A percentile compares a stretch with the other conserved stretches of the same genome.
Evolutionary conservation across 495 filamentous ascomycete species (phyloP).

Genomic region (Penicillium antarcticum): DNA sequence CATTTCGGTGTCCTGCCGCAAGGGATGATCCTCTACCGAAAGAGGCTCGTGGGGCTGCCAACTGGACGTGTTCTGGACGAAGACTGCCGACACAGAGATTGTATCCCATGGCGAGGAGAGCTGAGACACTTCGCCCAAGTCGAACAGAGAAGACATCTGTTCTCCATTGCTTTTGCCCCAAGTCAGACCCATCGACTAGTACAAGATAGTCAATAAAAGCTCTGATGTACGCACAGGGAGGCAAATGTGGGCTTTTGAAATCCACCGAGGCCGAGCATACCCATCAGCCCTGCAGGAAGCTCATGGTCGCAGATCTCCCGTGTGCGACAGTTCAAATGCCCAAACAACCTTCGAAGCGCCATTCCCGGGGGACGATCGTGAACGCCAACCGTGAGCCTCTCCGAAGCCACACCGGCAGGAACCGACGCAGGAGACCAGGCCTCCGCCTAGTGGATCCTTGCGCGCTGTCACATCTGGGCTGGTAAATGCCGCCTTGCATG

Average conservation of each 20-base stretch:
- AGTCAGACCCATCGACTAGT: neutral
- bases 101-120: neutral
- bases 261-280: neutral
- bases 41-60: neutral
- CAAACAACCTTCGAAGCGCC: slow-evolving; percentile 5
- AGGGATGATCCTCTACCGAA: neutral
- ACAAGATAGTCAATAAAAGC: neutral
- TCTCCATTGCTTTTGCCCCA: neutral
- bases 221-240: neutral
- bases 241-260: neutral
- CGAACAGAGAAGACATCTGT: neutral
- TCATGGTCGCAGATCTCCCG: slow-evolving; percentile 18
- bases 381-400: slow-evolving; percentile 17
- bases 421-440: slow-evolving; percentile 24
- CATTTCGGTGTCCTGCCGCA: neutral
- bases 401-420: slow-evolving; percentile 26
- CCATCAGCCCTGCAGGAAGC: slow-evolving; percentile 2
- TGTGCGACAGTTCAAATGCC: neutral
- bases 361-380: slow-evolving; percentile 8
- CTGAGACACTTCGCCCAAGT: neutral
- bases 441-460: slow-evolving; percentile 20
- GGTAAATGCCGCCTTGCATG: slow-evolving; percentile 22
- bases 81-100: neutral
- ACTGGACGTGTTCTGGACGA: neutral
- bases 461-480: slow-evolving; percentile 21